Evolutionary conservation across 805 yeast species (phyloP), one percentile per base, ranked within the genome.

Genomic region (Starmerella cellae): DNA sequence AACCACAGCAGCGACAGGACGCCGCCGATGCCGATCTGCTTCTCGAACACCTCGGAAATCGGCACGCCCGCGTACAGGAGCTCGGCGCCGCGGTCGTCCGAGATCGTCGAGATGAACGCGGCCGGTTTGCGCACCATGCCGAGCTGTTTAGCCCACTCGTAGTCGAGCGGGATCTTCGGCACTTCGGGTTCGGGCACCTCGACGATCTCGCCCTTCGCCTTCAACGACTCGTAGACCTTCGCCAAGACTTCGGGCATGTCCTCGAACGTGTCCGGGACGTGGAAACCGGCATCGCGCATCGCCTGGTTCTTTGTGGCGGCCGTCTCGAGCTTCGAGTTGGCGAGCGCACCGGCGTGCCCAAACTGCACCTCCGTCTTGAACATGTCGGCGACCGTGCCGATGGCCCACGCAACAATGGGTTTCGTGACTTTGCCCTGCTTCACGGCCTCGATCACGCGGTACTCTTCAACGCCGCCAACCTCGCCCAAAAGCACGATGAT

Each of bases 241-340:
- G 57, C 46, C 20, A 66, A 56, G 16, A 46, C 54, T 49, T 60
- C 66, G 29, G 70, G 70, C 56, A 66, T 48, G 46, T 67, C 70
- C 56, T 66, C 70, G 48, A 66, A 75, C 59, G 80, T 83, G 47
- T 80, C 82, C 54, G 94, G 95, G 42, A 83, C 91, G 55, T 78
- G 75, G 65, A 88, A 84, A 1, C 98, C 98, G 19, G 97, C 97
- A 54, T 79, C 80, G 64, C 82, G 79, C 66, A 88, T 84, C 53
- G 81, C 78, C 50, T 73, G 72, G 57, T 75, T 75, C 69, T 75
- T 75, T 57, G 77, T 68, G 55, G 63, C 66, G 48, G 81, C 81
- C 48, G 79, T 78, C 66, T 78, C 81, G 60, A 71, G 69, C 62
- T 77, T 77, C 52, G 79, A 75, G 63, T 78, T 73, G 56, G 79